Percentiles rank a stretch among this genome's conserved stretches.
Conservation (phyloP, 2,329 filamentous ascomycete species). For the Penicillium sp. region DNA sequence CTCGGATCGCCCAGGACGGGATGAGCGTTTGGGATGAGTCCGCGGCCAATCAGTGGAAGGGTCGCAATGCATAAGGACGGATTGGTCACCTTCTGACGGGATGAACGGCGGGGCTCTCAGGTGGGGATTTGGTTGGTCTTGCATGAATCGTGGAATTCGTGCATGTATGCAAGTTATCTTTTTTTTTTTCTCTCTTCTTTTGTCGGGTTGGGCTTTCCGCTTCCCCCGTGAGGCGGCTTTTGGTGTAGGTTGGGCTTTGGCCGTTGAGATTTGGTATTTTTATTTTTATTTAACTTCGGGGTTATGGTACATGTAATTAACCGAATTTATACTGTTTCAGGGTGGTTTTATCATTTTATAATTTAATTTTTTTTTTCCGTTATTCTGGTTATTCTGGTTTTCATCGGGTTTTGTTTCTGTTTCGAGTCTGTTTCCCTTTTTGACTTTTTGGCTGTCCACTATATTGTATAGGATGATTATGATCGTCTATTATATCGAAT, state of each 20-base stretch:
- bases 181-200: neutral
- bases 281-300: no score
- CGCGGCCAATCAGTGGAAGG: conserved; percentile 10
- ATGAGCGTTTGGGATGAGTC: conserved; percentile 4
- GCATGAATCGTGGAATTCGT: conserved; percentile 9
- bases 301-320: neutral
- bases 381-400: neutral
- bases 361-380: neutral
- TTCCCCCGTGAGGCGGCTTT: neutral
- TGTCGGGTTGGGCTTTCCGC: conserved; percentile 1
- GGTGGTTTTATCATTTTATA: neutral
- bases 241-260: neutral
- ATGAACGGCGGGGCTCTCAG: conserved; percentile 24
- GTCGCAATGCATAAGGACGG: conserved; percentile 5
- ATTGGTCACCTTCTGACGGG: conserved; percentile 20
- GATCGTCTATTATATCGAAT: neutral
- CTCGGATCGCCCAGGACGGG: neutral
- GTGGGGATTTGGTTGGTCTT: neutral
- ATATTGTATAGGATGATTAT: neutral
- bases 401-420: neutral
- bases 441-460: neutral
- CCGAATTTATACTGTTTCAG: neutral
- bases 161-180: neutral
- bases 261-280: neutral
- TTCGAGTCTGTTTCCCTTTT: neutral